phyloP scores from a whole-genome alignment of 2,329 filamentous ascomycete genomes.

The Myotisia sp. region DNA sequence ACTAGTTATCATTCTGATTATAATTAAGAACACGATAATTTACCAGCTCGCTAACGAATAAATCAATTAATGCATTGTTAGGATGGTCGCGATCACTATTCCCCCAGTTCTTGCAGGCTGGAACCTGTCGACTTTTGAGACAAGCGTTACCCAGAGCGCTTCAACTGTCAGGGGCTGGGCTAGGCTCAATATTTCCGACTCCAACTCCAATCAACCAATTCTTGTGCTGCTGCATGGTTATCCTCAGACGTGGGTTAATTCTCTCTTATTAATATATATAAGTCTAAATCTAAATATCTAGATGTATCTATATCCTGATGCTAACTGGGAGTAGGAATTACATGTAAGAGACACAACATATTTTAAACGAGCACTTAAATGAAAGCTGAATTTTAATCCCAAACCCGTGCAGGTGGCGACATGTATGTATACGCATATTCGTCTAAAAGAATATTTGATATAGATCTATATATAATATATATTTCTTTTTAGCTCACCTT shows the following conservation, averaged over 20 bases:
- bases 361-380: too few relatives aligned
- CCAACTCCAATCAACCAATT: conserved; percentile 3
- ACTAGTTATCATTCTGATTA: too few relatives aligned
- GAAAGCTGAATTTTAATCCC: too few relatives aligned
- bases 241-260: conserved; percentile 9
- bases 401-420: conserved; percentile 9
- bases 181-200: background rate
- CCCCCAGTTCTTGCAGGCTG: conserved; percentile 5
- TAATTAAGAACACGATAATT: too few relatives aligned
- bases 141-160: conserved; percentile 2
- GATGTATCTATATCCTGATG: background rate
- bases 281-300: background rate
- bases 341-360: too few relatives aligned
- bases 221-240: conserved; percentile 11
- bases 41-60: too few relatives aligned
- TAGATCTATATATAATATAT: background rate
- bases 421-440: conserved; percentile 6
- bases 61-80: too few relatives aligned
- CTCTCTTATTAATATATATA: background rate
- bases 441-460: background rate
- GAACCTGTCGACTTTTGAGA: conserved; percentile 8
- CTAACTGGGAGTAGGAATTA: conserved; percentile 2
- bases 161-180: conserved; percentile 6
- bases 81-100: conserved; percentile 9
- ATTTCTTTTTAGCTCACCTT: background rate